Conservation (phyloP, 2,329 filamentous ascomycete genomes). For the Zasmidium citrigriseum region DNA sequence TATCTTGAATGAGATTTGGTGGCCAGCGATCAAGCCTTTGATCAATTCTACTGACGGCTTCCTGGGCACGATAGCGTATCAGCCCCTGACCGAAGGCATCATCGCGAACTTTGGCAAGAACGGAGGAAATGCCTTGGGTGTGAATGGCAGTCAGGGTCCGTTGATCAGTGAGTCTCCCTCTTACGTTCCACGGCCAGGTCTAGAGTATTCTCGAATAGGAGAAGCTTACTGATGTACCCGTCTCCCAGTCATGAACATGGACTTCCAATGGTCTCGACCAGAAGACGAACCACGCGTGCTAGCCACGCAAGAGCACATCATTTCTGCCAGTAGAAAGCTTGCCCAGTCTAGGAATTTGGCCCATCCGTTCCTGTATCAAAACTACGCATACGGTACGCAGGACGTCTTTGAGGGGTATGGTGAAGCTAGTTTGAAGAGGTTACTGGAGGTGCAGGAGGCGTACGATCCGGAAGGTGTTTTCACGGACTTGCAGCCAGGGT, state of each 20-base stretch:
- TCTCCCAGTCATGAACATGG: slow-evolving; percentile 11
- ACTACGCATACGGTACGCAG: slow-evolving; percentile 11
- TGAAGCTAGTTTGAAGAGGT: background rate
- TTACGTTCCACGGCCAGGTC: background rate
- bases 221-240: too few species aligned
- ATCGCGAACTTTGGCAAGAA: slow-evolving; percentile 14
- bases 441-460: slow-evolving; percentile 4
- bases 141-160: slow-evolving; percentile 11
- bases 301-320: slow-evolving; percentile 11
- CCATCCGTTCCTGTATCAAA: slow-evolving; percentile 11
- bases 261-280: slow-evolving; percentile 18
- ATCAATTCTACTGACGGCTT: slow-evolving; percentile 10
- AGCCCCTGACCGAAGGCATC: slow-evolving; percentile 14
- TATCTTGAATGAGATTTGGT: slow-evolving; percentile 7
- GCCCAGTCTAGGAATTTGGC: slow-evolving; percentile 2
- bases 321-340: background rate
- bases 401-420: slow-evolving; percentile 15
- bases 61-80: slow-evolving; percentile 7
- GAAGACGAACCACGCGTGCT: slow-evolving; percentile 22
- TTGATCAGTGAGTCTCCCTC: slow-evolving; percentile 10
- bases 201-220: slow-evolving; percentile 9
- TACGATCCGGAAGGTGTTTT: slow-evolving; percentile 12
- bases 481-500: slow-evolving; percentile 9
- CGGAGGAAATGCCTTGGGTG: slow-evolving; percentile 19
- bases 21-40: slow-evolving; percentile 3